phyloP scores from a whole-genome alignment of 495 filamentous ascomycete genomes.

The Delitschia confertaspora region DNA sequence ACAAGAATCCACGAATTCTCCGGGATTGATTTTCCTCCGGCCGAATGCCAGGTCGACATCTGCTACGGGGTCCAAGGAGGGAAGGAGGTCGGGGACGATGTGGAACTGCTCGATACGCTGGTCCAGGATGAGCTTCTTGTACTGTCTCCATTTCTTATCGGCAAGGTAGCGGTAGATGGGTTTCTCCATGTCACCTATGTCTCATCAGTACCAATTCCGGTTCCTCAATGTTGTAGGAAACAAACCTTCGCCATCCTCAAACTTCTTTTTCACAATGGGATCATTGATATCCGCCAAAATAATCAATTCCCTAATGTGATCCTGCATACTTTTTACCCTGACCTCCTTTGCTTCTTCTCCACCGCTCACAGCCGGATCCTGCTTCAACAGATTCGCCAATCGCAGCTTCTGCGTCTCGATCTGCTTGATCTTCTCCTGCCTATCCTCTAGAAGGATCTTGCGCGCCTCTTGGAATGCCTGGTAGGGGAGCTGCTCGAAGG shows the following conservation, averaged over 20 bases:
- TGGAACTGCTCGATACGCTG: slow-evolving; percentile 86
- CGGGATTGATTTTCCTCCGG: slow-evolving; percentile 56
- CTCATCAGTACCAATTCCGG: background rate
- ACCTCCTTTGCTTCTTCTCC: slow-evolving; percentile 48
- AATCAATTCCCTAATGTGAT: slow-evolving; percentile 71
- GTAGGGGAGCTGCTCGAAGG: slow-evolving; percentile 88
- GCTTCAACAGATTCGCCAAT: slow-evolving; percentile 51
- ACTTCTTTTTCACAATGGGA: slow-evolving; percentile 83
- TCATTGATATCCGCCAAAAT: slow-evolving; percentile 93
- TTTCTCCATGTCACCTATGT: slow-evolving; percentile 81
- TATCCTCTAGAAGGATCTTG: slow-evolving; percentile 68
- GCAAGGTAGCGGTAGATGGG: slow-evolving; percentile 92
- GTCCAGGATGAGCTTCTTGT: slow-evolving; percentile 62
- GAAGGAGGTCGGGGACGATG: slow-evolving; percentile 88
- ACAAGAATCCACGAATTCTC: slow-evolving; percentile 63
- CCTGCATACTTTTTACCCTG: slow-evolving; percentile 58
- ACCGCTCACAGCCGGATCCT: slow-evolving; percentile 49
- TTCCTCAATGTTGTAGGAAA: background rate
- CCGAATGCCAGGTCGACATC: slow-evolving; percentile 75
- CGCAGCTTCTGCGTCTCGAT: slow-evolving; percentile 44
- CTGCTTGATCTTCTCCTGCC: slow-evolving; percentile 63
- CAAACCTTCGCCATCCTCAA: slow-evolving; percentile 85
- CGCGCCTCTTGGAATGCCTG: slow-evolving; percentile 97
- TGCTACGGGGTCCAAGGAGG: slow-evolving; percentile 65
- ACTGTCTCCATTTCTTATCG: slow-evolving; percentile 76